A percentile compares a stretch with the other conserved stretches of the same genome.
Evolutionary conservation across 2,329 filamentous ascomycete species (phyloP).

Genomic region (Cytospora piceae): DNA sequence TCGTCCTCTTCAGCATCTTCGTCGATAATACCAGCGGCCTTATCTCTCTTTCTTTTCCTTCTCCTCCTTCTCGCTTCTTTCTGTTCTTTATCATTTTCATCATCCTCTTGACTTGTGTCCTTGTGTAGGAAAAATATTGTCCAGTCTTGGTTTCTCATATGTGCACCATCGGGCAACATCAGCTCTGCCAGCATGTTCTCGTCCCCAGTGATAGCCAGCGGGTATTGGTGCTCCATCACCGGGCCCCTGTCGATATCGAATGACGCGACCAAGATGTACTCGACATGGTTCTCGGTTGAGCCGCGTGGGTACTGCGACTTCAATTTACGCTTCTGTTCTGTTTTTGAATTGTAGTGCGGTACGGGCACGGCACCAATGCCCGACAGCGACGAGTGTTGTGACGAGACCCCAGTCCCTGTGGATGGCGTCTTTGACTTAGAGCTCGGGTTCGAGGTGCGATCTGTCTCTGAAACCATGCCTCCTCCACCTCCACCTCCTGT

Average conservation of each 20-base stretch:
- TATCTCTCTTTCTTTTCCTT: slow-evolving; percentile 57
- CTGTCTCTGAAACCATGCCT: slow-evolving; percentile 48
- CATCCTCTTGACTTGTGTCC: slow-evolving; percentile 82
- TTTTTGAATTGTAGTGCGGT: slow-evolving; percentile 53
- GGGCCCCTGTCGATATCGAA: slow-evolving; percentile 97
- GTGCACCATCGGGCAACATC: slow-evolving; percentile 96
- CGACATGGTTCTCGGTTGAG: slow-evolving; percentile 87
- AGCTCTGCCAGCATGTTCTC: slow-evolving; percentile 98
- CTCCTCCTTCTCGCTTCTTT: slow-evolving; percentile 57
- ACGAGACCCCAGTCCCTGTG: slow-evolving; percentile 56
- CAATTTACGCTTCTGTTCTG: slow-evolving; percentile 58
- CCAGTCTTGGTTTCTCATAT: slow-evolving; percentile 95
- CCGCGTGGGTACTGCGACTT: slow-evolving; percentile 78
- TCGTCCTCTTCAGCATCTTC: slow-evolving; percentile 55
- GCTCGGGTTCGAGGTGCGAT: slow-evolving; percentile 62
- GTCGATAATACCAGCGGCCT: slow-evolving; percentile 51
- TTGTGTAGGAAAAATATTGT: slow-evolving; percentile 99
- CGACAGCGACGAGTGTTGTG: slow-evolving; percentile 65
- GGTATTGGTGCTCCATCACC: slow-evolving; percentile 98
- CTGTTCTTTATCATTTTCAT: slow-evolving; percentile 69
- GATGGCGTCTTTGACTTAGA: slow-evolving; percentile 64
- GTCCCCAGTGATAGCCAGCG: slow-evolving; percentile 90
- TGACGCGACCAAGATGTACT: slow-evolving; percentile 95
- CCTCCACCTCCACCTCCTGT: slow-evolving; percentile 20
- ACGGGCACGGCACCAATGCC: slow-evolving; percentile 34